Conservation (phyloP, 2,329 filamentous ascomycete species). For the Dissoconium aciculare region DNA sequence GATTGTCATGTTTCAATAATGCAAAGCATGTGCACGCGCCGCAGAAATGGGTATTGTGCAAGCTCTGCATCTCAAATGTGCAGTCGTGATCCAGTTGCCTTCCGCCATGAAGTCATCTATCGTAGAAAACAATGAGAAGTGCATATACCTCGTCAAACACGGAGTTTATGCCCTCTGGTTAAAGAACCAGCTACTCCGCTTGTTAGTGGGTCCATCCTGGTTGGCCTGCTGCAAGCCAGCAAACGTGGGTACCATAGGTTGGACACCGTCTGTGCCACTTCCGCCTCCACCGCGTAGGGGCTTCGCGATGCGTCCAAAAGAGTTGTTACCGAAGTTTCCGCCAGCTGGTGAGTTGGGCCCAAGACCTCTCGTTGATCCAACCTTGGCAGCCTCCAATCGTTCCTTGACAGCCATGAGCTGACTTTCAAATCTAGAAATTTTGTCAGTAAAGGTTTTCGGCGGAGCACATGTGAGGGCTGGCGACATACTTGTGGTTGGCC, state of each 20-base stretch:
- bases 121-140: no score
- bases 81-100: no score
- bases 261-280: conserved; percentile 23
- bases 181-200: conserved; percentile 64
- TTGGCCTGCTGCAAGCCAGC: conserved; percentile 25
- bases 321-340: conserved; percentile 46
- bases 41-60: no score
- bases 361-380: conserved; percentile 74
- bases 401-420: conserved; percentile 97
- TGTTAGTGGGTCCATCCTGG: conserved; percentile 37
- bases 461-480: neutral
- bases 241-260: conserved; percentile 29
- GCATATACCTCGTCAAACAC: no score
- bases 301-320: conserved; percentile 53
- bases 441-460: conserved; percentile 4
- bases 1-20: no score
- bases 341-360: conserved; percentile 38
- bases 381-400: conserved; percentile 86
- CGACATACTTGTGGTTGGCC: conserved; percentile 82
- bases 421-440: conserved; percentile 64
- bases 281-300: conserved; percentile 44
- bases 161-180: no score
- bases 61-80: no score
- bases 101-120: no score
- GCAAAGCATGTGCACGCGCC: no score